Evolutionary conservation across 768 basidiomycete species (phyloP), one percentile per base, ranked within the genome.

Genomic region (Suillus alpinus): DNA sequence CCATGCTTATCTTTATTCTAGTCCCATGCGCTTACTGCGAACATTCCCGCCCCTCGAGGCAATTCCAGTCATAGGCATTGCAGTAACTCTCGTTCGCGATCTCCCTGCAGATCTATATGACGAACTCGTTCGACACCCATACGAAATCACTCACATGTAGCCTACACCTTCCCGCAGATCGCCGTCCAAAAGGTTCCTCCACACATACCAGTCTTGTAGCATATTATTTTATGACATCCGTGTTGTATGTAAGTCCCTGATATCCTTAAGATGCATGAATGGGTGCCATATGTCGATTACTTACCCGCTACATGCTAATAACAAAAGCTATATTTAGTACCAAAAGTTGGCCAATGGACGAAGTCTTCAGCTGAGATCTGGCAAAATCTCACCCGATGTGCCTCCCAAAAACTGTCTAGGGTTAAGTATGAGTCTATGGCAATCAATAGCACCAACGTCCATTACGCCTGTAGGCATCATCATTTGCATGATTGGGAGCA

Each of bases 31-130:
- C 59, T 82, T 97, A 7, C 81, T 99, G 4, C 88, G 96, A 23
- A 96, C 90, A 0, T 96, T 98, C 72, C 97, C 97, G 5, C 91
- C 94, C 0, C 81, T 99, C 1, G 88, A 96, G 65, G 92, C 95
- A 1, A 73, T 88, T 16, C 87, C 89, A 37, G 89, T 98, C 52
- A 89, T 98, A 57, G 93, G 92, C 2, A 93, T 98, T 67, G 93
- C 95, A 1, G 93, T 98, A 16, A 94, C 94, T 0, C 86, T 98
- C 43, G 94, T 98, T 29, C 87, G 94, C 59, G 95, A 98, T 67
- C 81, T 98, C 12, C 94, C 94, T 1, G 67, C 88, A 41, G 91
- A 91, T 29, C 78, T 96, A 5, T 97, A 95, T 67, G 91, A 93
- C 51, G 92, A 93, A 72, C 84, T 96, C 29, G 92, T 93, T 59